Conservation (phyloP, 2,329 filamentous ascomycete genomes). For the Chrysosporium queenslandicum region DNA sequence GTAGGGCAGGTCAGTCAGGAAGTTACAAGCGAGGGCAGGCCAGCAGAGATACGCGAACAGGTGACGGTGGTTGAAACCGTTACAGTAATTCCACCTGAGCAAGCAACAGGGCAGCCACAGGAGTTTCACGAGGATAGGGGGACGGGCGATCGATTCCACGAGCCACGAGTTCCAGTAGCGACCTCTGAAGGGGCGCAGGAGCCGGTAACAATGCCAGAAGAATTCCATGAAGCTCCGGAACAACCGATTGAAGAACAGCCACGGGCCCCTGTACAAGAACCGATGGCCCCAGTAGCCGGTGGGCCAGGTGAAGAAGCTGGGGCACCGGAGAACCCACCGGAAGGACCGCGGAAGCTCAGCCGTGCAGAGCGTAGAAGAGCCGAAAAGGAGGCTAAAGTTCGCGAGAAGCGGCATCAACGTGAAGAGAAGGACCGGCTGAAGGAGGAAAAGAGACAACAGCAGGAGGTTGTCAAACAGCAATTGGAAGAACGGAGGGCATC, state of each 20-base stretch:
- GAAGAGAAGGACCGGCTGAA: slow-evolving; percentile 12
- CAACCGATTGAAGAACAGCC: not conserved
- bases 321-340: not conserved
- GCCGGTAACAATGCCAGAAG: not conserved
- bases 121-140: not conserved
- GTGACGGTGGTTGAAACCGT: too few relatives aligned
- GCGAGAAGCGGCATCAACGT: slow-evolving; percentile 7
- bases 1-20: not conserved
- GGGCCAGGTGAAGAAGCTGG: not conserved
- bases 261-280: slow-evolving; percentile 2
- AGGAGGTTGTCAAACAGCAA: not conserved
- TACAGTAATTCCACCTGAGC: not conserved
- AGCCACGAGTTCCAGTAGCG: not conserved
- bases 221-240: not conserved
- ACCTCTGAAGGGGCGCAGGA: not conserved
- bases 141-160: too few relatives aligned
- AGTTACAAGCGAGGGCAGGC: not conserved
- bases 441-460: slow-evolving; percentile 4
- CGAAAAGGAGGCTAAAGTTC: slow-evolving; percentile 14
- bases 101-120: not conserved
- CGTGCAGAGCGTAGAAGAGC: slow-evolving; percentile 7
- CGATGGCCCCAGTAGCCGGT: not conserved
- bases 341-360: not conserved
- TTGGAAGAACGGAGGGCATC: not conserved
- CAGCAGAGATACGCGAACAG: not conserved